Base-by-base conservation (phyloP, 768 basidiomycete species). In the Leucogyrophana mollusca region DNA sequence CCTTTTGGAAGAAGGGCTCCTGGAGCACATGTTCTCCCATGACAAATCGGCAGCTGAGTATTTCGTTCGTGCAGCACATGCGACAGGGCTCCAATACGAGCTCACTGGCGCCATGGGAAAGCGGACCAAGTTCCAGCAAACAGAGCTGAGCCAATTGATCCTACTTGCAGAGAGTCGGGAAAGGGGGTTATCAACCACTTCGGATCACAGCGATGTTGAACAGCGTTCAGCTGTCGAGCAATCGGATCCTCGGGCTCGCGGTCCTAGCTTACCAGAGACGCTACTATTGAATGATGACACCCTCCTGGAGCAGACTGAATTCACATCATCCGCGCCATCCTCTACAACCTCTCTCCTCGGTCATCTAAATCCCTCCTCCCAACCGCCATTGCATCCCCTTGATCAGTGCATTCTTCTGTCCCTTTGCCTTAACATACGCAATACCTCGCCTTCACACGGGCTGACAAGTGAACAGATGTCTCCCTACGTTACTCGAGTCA, bases 281-380 rank as follows among this genome's bases (percentile, higher is more conserved):
- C 66, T 98, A 21, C 71, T 76, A 2, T 75, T 98, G 38, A 95
- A 98, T 64, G 96, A 98, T 65, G 96, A 99, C 65, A 98, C 94
- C 0, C 77, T 99, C 14, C 78, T 99, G 33, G 96, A 99, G 68
- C 83, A 88, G 56, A 98, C 95, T 1, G 79, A 88, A 58, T 99
- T 91, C 64, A 93, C 92, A 8, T 85, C 87, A 9, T 85, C 90
- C 2, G 71, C 72, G 37, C 68, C 82, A 13, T 67, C 77, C 4
- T 60, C 73, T 5, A 46, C 61, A 30, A 48, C 69, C 3, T 74
- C 79, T 9, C 67, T 65, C 36, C 79, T 94, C 23, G 55, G 68
- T 13, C 87, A 90, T 61, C 71, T 98, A 50, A 80, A 95, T 59
- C 94, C 94, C 0, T 76, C 85, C 8, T 69, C 78, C 24, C 95